A percentile compares a stretch with the other conserved stretches of the same genome.
Evolutionary conservation across 1,284 basidiomycete genomes (phyloP).

Genomic region (Austropuccinia psidii): DNA sequence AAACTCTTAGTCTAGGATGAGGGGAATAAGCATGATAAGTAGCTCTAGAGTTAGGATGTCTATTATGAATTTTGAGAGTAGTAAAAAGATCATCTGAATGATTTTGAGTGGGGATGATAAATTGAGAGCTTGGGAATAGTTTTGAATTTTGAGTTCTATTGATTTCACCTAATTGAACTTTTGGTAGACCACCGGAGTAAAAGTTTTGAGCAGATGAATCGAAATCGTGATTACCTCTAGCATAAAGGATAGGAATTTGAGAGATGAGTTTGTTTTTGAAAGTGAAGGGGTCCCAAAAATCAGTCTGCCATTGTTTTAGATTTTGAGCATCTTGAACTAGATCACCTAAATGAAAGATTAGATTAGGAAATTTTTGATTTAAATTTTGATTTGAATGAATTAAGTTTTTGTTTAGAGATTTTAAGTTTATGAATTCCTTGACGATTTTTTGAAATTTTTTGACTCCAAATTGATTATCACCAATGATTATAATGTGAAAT

Average conservation of each 20-base stretch:
- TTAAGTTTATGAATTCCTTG: conserved; percentile 19
- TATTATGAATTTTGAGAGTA: conserved; percentile 18
- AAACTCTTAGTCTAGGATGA: conserved; percentile 39
- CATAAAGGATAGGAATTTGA: conserved; percentile 38
- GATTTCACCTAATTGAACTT: conserved; percentile 30
- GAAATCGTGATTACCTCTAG: conserved; percentile 43
- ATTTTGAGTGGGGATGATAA: neutral
- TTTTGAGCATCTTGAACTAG: conserved; percentile 40
- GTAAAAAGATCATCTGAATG: conserved; percentile 7
- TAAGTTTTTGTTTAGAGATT: conserved; percentile 15
- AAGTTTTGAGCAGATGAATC: conserved; percentile 38
- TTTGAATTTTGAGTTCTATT: conserved; percentile 7
- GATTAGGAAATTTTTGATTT: too few species aligned
- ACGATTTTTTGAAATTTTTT: conserved; percentile 39
- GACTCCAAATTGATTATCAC: conserved; percentile 43
- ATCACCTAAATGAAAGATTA: conserved; percentile 42
- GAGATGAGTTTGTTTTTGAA: neutral
- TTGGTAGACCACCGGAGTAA: conserved; percentile 39
- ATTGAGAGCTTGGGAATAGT: neutral
- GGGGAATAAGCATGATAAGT: conserved; percentile 40
- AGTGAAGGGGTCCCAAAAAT: conserved; percentile 42
- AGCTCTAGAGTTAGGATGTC: conserved; percentile 11
- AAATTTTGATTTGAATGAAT: neutral
- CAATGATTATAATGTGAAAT: conserved; percentile 38
- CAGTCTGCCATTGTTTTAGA: conserved; percentile 43